A percentile compares a stretch with the other conserved stretches of the same genome.
Conservation (phyloP, 2,329 filamentous ascomycete species). For the Zasmidium angulare region DNA sequence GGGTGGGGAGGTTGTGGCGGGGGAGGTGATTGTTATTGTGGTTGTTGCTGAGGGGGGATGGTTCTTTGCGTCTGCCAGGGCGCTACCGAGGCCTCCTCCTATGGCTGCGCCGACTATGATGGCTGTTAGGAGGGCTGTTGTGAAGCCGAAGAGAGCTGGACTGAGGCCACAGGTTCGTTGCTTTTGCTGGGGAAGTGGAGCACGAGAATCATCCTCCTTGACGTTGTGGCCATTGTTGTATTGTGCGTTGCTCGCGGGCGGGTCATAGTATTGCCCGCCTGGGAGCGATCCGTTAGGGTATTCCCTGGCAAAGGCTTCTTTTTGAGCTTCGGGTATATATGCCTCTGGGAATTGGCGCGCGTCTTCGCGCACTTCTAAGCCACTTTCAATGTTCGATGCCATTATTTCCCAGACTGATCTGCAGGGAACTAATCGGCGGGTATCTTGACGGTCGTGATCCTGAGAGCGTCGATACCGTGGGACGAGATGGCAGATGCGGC, state of each 20-base stretch:
- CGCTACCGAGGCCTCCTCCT: neutral
- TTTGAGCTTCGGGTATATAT: neutral
- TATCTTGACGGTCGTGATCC: no score
- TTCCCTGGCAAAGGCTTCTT: neutral
- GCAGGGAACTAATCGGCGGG: no score
- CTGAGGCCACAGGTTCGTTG: neutral
- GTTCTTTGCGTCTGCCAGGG: neutral
- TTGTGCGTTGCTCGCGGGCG: neutral
- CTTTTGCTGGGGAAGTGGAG: no score
- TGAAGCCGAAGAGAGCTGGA: neutral
- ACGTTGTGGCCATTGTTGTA: neutral
- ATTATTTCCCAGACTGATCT: no score
- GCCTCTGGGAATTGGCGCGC: neutral
- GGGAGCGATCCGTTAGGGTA: neutral
- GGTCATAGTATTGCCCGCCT: neutral
- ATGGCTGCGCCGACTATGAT: neutral
- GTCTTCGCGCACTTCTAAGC: neutral
- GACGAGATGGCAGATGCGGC: no score
- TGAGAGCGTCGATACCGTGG: no score
- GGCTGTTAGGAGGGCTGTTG: neutral
- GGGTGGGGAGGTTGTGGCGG: neutral
- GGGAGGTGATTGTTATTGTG: no score
- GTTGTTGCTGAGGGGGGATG: neutral
- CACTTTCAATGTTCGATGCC: neutral
- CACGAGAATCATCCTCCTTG: no score